Evolutionary conservation across 306 rosid genomes (phyloP), one percentile per base, ranked within the genome.

Genomic region (Amphicarpaea edgeworthii): DNA sequence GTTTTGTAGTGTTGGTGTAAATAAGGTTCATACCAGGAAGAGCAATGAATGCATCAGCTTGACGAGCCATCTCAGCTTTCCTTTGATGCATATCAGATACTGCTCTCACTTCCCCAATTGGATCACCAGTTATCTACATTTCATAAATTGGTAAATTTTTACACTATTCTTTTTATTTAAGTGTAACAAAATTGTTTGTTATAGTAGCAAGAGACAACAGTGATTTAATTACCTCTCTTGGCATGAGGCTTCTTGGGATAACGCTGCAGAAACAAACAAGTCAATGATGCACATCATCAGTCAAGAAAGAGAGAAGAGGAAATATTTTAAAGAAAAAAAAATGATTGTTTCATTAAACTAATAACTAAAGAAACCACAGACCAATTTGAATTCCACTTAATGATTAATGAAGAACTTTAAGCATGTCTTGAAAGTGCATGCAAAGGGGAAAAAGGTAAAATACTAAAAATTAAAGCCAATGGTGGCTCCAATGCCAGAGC

Each of bases 31-130:
- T 87, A 96, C 99, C 99, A 2, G 99, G 99, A 30, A 96, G 97
- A 10, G 99, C 99, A 61, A 96, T 90, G 82, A 96, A 96, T 19
- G 98, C 99, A 88, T 96, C 98, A 0, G 99, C 99, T 80, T 87
- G 96, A 59, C 99, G 94, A 45, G 99, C 93, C 99, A 96, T 96
- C 78, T 96, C 99, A 21, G 99, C 99, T 84, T 96, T 96, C 68
- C 99, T 85, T 81, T 96, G 98, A 75, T 96, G 99, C 99, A 96
- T 96, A 85, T 88, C 90, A 55, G 99, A 89, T 16, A 96, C 99
- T 1, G 97, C 83, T 88, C 88, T 88, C 57, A 96, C 89, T 89
- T 96, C 99, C 4, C 99, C 99, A 58, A 96, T 94, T 1, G 92
- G 90, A 37, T 82, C 94, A 14, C 99, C 99, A 67, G 98, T 96